Evolutionary conservation across 2,329 filamentous ascomycete genomes (phyloP).

Genomic region (Aspergillus quadricinctus): DNA sequence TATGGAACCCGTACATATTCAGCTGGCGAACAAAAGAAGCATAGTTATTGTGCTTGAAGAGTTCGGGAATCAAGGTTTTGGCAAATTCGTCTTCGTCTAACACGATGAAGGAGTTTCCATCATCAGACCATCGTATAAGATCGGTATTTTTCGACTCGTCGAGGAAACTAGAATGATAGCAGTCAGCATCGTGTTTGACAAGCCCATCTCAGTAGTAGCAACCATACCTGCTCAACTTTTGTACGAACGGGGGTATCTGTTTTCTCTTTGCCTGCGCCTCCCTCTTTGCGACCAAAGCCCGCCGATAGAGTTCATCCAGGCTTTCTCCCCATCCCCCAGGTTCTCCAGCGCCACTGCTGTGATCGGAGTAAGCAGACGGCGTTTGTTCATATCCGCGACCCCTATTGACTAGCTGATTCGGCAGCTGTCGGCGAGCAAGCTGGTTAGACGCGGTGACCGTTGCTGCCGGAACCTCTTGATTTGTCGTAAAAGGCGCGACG

Average conservation of each 20-base stretch:
- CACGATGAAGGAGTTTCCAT: constrained; percentile 94
- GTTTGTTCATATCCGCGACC: constrained; percentile 37
- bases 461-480: constrained; percentile 51
- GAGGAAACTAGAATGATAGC: constrained; percentile 64
- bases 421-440: constrained; percentile 36
- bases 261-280: constrained; percentile 88
- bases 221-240: constrained; percentile 90
- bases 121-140: constrained; percentile 93
- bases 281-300: constrained; percentile 74
- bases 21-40: constrained; percentile 71
- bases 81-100: constrained; percentile 90
- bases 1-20: constrained; percentile 62
- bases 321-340: constrained; percentile 54
- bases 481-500: constrained; percentile 30
- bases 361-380: constrained; percentile 26
- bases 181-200: constrained; percentile 6
- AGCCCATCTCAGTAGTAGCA: constrained; percentile 23
- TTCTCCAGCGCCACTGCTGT: constrained; percentile 21
- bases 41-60: constrained; percentile 78
- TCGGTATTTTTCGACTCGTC: constrained; percentile 91
- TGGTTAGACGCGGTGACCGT: constrained; percentile 36
- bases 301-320: constrained; percentile 73
- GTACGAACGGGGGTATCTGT: constrained; percentile 94
- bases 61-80: constrained; percentile 66
- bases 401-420: constrained; percentile 37